Conservation (phyloP, 2,329 filamentous ascomycete species). For the Blastomyces emzantsi region DNA sequence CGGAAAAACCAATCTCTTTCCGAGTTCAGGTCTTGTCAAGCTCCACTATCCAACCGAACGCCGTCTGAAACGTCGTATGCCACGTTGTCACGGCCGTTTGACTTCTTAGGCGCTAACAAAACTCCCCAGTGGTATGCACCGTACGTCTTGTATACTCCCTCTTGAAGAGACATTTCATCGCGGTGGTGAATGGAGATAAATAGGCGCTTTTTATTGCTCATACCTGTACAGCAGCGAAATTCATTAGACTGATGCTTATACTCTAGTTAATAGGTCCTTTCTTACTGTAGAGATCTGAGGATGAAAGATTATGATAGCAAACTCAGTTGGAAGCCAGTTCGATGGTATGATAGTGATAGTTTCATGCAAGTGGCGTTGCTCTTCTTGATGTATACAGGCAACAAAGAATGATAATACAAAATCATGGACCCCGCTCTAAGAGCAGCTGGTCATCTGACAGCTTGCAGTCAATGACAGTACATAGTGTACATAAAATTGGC, state of each 20-base stretch:
- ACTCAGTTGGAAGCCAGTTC: constrained; percentile 1
- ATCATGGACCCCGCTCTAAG: not conserved
- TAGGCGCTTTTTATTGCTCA: constrained; percentile 7
- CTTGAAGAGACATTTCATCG: constrained; percentile 6
- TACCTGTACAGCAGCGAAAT: constrained; percentile 4
- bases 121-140: constrained; percentile 5
- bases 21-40: constrained; percentile 5
- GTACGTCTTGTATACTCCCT: not conserved
- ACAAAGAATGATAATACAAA: not conserved
- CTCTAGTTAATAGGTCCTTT: constrained; percentile 5
- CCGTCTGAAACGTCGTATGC: constrained; percentile 7
- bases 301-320: constrained; percentile 4
- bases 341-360: constrained; percentile 3
- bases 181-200: constrained; percentile 7
- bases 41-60: constrained; percentile 3
- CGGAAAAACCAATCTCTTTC: constrained; percentile 8
- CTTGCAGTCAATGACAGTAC: constrained; percentile 5
- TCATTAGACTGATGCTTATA: constrained; percentile 4
- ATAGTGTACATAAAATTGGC: too few relatives aligned
- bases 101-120: constrained; percentile 6
- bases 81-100: constrained; percentile 5
- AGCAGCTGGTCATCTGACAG: constrained; percentile 1
- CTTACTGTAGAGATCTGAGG: constrained; percentile 1
- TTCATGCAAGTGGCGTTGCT: too few relatives aligned
- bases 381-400: not conserved